These are phyloP conservation scores for Phalaenopsis hybrid DNA, from an alignment of 116 monocot genomes.

Conservation along the genomic window DNA sequence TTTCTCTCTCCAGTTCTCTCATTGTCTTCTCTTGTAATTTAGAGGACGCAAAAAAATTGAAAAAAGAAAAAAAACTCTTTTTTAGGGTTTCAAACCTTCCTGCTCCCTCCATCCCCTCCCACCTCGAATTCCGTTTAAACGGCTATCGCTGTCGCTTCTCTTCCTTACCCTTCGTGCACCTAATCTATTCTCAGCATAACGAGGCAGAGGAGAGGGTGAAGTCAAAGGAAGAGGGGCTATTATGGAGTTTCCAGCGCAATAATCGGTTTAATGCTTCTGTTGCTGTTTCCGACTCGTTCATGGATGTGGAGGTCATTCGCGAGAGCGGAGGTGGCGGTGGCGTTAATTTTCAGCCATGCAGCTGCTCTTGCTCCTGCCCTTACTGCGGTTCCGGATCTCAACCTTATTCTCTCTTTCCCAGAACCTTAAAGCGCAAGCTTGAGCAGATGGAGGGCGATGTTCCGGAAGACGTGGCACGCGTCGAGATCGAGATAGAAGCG, in stretches of 20 bases:
- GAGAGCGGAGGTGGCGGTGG: neutral
- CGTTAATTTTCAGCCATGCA: neutral
- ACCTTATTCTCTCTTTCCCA: conserved; percentile 4
- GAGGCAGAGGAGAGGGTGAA: neutral
- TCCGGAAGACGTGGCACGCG: conserved; percentile 14
- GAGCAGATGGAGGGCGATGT: conserved; percentile 10
- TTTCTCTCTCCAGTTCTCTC: neutral
- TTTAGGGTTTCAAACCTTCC: conserved; percentile 2
- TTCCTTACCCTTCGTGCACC: neutral
- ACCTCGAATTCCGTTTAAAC: neutral
- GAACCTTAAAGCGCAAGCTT: conserved; percentile 34
- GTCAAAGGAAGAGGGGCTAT: neutral
- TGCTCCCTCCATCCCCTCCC: neutral
- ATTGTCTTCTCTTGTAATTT: neutral
- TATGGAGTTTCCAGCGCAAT: neutral
- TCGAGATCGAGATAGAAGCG: conserved; percentile 57
- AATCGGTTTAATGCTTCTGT: neutral
- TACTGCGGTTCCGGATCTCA: conserved; percentile 17
- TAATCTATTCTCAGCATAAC: neutral
- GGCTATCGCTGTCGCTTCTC: neutral
- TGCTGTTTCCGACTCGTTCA: neutral
- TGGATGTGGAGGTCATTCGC: neutral
- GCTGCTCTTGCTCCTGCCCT: conserved; percentile 14
- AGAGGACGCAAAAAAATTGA: no score
- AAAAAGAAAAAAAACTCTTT: no score